phyloP scores from a whole-genome alignment of 2,329 filamentous ascomycete species.

The Daldinia sp. region DNA sequence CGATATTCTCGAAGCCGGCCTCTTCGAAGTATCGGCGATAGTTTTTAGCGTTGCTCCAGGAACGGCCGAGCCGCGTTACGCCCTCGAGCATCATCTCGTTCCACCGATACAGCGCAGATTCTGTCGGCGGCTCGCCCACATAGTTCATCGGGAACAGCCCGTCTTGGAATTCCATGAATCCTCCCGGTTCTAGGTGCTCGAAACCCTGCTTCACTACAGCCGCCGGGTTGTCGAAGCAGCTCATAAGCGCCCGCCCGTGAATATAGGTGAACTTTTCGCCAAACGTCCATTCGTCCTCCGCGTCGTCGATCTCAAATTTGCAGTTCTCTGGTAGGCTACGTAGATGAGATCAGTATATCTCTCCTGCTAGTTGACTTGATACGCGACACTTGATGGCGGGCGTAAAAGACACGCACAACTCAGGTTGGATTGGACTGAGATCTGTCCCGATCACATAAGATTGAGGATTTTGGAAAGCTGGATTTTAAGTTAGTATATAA shows the following conservation, averaged over 20 bases:
- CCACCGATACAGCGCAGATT: slow-evolving; percentile 51
- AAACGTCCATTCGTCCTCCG: slow-evolving; percentile 64
- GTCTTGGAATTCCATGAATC: slow-evolving; percentile 55
- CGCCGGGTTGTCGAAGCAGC: slow-evolving; percentile 63
- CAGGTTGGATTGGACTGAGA: slow-evolving; percentile 61
- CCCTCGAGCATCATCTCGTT: slow-evolving; percentile 52
- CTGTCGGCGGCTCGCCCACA: slow-evolving; percentile 50
- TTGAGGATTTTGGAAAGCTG: slow-evolving; percentile 56
- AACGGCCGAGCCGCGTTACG: slow-evolving; percentile 45
- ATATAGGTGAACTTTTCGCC: slow-evolving; percentile 66
- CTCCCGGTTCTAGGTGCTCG: slow-evolving; percentile 56
- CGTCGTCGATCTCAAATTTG: slow-evolving; percentile 66
- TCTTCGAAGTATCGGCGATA: slow-evolving; percentile 50
- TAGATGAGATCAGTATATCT: slow-evolving; percentile 11
- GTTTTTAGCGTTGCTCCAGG: slow-evolving; percentile 48
- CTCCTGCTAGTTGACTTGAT: background rate
- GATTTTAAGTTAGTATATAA: slow-evolving; percentile 9
- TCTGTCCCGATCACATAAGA: slow-evolving; percentile 58
- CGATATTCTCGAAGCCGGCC: slow-evolving; percentile 50
- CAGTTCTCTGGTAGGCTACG: slow-evolving; percentile 63
- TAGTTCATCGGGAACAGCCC: slow-evolving; percentile 49
- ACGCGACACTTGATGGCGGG: background rate
- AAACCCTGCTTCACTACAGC: slow-evolving; percentile 61
- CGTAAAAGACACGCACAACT: slow-evolving; percentile 46
- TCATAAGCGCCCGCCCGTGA: slow-evolving; percentile 63